These are phyloP conservation scores for Phialophora verrucosa DNA, from an alignment of 2,329 filamentous ascomycete genomes.

Conservation along the genomic window DNA sequence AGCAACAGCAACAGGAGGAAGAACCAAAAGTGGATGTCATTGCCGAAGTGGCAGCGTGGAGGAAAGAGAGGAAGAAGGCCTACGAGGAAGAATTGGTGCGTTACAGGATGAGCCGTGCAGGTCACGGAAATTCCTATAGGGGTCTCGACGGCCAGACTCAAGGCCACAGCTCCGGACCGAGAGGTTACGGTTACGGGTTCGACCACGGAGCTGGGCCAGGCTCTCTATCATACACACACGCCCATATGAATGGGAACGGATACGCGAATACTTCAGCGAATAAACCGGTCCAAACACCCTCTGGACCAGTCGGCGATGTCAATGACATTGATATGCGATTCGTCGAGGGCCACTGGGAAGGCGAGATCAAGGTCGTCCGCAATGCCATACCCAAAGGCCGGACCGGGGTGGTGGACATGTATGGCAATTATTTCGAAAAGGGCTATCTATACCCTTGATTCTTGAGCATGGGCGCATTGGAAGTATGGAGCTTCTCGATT, in stretches of 20 bases:
- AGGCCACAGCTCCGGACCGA: constrained; percentile 9
- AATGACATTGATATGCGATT: constrained; percentile 44
- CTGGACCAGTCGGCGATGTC: constrained; percentile 30
- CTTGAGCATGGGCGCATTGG: not conserved
- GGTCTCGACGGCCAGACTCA: constrained; percentile 6
- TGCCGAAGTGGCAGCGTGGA: constrained; percentile 59
- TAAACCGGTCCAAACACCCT: constrained; percentile 21
- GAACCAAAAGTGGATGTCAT: constrained; percentile 54
- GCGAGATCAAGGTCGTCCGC: constrained; percentile 63
- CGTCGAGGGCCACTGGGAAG: constrained; percentile 65
- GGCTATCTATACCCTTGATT: constrained; percentile 57
- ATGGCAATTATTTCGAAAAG: constrained; percentile 60
- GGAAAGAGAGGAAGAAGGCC: constrained; percentile 58
- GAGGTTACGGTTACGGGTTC: constrained; percentile 35
- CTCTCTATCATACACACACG: constrained; percentile 12
- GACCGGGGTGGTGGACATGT: constrained; percentile 57
- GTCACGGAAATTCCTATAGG: constrained; percentile 9
- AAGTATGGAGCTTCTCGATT: too few relatives aligned
- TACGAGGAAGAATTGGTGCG: constrained; percentile 48
- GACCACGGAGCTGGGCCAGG: constrained; percentile 28
- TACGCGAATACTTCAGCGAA: constrained; percentile 24
- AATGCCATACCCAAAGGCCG: constrained; percentile 46
- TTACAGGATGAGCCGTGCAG: constrained; percentile 19
- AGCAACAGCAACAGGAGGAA: constrained; percentile 24
- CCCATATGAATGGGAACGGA: constrained; percentile 15